phyloP scores from a whole-genome alignment of 2,329 filamentous ascomycete genomes.

The Talaromyces sp. region DNA sequence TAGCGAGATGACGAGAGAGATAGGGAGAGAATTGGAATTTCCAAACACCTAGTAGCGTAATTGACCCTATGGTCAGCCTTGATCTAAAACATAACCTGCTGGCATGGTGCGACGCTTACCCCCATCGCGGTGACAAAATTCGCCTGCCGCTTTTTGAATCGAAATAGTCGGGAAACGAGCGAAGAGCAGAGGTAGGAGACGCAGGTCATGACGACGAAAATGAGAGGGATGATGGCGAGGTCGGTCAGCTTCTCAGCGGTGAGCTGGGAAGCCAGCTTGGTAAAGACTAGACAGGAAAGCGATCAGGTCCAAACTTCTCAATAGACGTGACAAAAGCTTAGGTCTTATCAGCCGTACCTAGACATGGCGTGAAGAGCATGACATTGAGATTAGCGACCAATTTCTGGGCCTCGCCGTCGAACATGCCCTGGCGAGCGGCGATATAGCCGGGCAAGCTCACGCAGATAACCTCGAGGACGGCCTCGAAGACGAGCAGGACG shows the following conservation, averaged over 20 bases:
- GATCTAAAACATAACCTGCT: not conserved
- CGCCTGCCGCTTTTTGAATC: conserved; percentile 75
- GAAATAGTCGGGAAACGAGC: conserved; percentile 65
- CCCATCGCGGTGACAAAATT: conserved; percentile 98
- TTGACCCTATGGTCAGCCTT: not conserved
- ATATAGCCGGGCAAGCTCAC: conserved; percentile 93
- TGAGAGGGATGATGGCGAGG: conserved; percentile 87
- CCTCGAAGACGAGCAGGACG: conserved; percentile 82
- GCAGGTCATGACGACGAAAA: conserved; percentile 81
- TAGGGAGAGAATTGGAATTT: conserved; percentile 96
- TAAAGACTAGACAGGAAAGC: conserved; percentile 64
- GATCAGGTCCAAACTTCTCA: not conserved
- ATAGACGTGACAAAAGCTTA: not conserved
- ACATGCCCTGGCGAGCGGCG: conserved; percentile 81
- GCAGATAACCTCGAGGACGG: conserved; percentile 90
- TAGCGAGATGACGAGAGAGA: conserved; percentile 89
- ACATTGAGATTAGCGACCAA: conserved; percentile 96
- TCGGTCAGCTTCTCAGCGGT: conserved; percentile 86
- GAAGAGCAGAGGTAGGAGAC: conserved; percentile 77
- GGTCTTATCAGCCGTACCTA: conserved; percentile 58
- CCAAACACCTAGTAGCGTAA: conserved; percentile 65
- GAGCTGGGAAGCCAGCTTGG: conserved; percentile 89
- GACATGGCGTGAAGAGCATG: conserved; percentile 90
- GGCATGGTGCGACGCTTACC: conserved; percentile 35
- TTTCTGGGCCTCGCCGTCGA: conserved; percentile 93